These are phyloP conservation scores for Fusarium odoratissimum DNA, from an alignment of 2,329 filamentous ascomycete genomes.

Conservation along the genomic window DNA sequence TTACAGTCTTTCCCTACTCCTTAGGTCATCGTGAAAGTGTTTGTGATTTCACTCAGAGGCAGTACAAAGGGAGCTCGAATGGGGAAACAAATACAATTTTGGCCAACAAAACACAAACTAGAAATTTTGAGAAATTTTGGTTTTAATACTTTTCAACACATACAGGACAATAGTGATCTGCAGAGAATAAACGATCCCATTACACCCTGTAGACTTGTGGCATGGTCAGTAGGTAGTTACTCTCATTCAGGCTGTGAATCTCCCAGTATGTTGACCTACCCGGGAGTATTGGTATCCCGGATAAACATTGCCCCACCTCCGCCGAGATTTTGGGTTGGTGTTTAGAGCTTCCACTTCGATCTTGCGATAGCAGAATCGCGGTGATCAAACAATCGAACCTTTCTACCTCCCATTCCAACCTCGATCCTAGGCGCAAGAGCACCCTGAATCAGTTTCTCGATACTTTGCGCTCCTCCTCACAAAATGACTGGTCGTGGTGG, in stretches of 20 bases:
- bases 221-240: no score
- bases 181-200: background rate
- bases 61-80: no score
- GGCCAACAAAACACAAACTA: background rate
- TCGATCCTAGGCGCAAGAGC: constrained; percentile 3
- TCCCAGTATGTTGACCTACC: background rate
- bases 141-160: background rate
- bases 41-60: no score
- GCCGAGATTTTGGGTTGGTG: constrained; percentile 39
- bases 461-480: constrained; percentile 16
- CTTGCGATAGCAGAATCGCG: constrained; percentile 43
- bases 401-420: constrained; percentile 1
- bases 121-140: no score
- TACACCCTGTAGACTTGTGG: background rate
- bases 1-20: background rate
- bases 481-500: constrained; percentile 70
- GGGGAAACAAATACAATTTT: no score
- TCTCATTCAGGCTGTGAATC: background rate
- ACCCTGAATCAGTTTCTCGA: background rate
- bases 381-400: constrained; percentile 31
- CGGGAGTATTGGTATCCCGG: constrained; percentile 1
- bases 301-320: constrained; percentile 35
- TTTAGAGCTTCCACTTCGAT: constrained; percentile 40
- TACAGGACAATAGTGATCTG: background rate
- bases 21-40: background rate